These are phyloP conservation scores for Berberis vulgaris DNA, from an alignment of 164 flowering plant genomes.

Conservation along the genomic window DNA sequence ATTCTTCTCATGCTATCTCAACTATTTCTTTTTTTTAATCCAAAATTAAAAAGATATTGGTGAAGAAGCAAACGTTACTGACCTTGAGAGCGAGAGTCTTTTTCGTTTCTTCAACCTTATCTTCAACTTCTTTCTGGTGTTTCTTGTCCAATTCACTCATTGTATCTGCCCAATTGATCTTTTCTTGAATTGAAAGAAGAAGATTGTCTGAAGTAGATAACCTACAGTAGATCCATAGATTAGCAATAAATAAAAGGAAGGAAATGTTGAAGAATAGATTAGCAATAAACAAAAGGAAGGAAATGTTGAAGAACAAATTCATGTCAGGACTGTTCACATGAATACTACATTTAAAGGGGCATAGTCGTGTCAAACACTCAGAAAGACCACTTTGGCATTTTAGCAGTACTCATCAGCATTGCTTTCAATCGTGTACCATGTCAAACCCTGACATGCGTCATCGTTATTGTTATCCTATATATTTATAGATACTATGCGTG, in stretches of 20 bases:
- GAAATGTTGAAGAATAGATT: not conserved
- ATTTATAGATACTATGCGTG: too few relatives aligned
- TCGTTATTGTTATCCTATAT: too few relatives aligned
- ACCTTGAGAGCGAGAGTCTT: constrained; percentile 63
- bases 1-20: too few relatives aligned
- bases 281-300: not conserved
- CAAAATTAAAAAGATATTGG: not conserved
- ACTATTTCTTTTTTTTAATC: too few relatives aligned
- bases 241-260: not conserved
- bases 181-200: constrained; percentile 80
- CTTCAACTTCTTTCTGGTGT: constrained; percentile 72
- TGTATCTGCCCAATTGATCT: constrained; percentile 91
- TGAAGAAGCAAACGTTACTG: constrained; percentile 29
- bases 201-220: constrained; percentile 75
- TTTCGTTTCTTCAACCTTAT: constrained; percentile 19
- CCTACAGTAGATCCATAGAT: constrained; percentile 31
- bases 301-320: not conserved
- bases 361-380: too few relatives aligned
- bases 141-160: constrained; percentile 76
- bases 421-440: too few relatives aligned
- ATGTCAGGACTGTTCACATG: not conserved
- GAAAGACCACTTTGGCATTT: too few relatives aligned
- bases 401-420: too few relatives aligned
- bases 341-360: too few relatives aligned
- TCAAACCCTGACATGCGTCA: too few relatives aligned